These are phyloP conservation scores for Podospora appendiculata DNA, from an alignment of 495 filamentous ascomycete species.

Conservation along the genomic window DNA sequence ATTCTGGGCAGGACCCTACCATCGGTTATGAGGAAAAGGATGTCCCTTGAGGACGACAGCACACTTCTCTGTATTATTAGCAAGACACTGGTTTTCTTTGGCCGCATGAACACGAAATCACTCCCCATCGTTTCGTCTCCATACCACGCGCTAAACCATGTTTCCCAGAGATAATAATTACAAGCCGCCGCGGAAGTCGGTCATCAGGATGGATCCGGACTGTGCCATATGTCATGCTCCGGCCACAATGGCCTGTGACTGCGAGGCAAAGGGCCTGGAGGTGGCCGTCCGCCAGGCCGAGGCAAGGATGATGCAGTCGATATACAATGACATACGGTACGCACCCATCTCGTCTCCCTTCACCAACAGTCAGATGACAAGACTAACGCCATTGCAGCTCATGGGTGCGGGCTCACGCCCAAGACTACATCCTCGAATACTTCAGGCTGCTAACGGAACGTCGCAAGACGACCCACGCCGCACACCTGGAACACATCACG, in stretches of 20 bases:
- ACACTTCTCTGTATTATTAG: conserved; percentile 20
- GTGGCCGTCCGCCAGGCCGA: conserved; percentile 60
- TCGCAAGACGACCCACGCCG: conserved; percentile 49
- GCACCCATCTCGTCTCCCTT: conserved; percentile 5
- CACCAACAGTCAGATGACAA: not conserved
- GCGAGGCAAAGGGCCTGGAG: conserved; percentile 60
- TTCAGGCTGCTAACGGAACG: conserved; percentile 53
- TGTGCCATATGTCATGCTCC: conserved; percentile 64
- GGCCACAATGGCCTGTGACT: conserved; percentile 54
- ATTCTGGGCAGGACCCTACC: conserved; percentile 24
- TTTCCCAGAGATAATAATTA: conserved; percentile 36
- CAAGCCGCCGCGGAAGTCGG: conserved; percentile 35
- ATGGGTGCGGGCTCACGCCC: conserved; percentile 64
- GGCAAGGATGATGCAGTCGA: conserved; percentile 51
- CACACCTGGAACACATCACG: conserved; percentile 49
- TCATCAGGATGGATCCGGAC: conserved; percentile 58
- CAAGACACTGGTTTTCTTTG: conserved; percentile 10
- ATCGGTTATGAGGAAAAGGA: conserved; percentile 24
- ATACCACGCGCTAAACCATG: conserved; percentile 40
- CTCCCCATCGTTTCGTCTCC: conserved; percentile 18
- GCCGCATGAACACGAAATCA: conserved; percentile 15
- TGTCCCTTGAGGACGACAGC: conserved; percentile 20
- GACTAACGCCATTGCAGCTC: conserved; percentile 35
- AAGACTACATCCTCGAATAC: conserved; percentile 61
- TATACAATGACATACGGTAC: conserved; percentile 59